Percentiles rank a stretch among this genome's conserved stretches.
Conservation (phyloP, 495 filamentous ascomycete species). For the Aspergillus avenaceus region DNA sequence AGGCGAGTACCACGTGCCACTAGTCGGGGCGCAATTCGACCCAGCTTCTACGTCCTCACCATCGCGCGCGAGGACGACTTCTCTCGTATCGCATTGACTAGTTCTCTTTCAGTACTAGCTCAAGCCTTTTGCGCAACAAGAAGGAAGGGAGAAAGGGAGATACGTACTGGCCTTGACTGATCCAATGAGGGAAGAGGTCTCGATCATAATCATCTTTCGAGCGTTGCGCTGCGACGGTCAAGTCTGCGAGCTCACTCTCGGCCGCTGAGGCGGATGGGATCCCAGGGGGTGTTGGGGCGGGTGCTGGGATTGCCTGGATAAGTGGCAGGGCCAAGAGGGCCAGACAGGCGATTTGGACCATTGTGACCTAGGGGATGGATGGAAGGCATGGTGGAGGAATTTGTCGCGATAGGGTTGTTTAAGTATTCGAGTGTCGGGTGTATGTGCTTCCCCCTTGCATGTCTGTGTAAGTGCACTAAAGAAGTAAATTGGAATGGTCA, state of each 20-base stretch:
- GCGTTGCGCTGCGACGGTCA: slow-evolving; percentile 51
- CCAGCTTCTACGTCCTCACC: slow-evolving; percentile 50
- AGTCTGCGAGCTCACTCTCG: slow-evolving; percentile 44
- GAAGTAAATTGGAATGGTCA: too few relatives aligned
- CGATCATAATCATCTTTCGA: slow-evolving; percentile 55
- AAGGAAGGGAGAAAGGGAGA: background rate
- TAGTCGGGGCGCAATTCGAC: slow-evolving; percentile 50
- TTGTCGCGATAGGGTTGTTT: too few relatives aligned
- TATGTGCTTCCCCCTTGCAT: background rate
- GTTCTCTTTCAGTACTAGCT: too few relatives aligned
- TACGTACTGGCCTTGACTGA: slow-evolving; percentile 40
- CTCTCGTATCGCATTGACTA: slow-evolving; percentile 63
- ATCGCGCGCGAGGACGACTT: slow-evolving; percentile 66
- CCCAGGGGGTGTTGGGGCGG: slow-evolving; percentile 41
- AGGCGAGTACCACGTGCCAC: slow-evolving; percentile 59
- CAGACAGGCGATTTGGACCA: slow-evolving; percentile 4
- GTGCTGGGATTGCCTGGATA: slow-evolving; percentile 3
- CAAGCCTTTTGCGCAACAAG: background rate
- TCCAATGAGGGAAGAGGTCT: slow-evolving; percentile 66
- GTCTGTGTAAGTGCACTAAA: background rate
- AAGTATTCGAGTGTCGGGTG: background rate
- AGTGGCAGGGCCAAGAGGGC: slow-evolving; percentile 15
- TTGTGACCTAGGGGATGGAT: background rate
- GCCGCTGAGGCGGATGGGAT: slow-evolving; percentile 55
- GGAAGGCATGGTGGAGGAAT: background rate